Conservation (phyloP, 2,329 filamentous ascomycete genomes). For the Fusarium globosum region DNA sequence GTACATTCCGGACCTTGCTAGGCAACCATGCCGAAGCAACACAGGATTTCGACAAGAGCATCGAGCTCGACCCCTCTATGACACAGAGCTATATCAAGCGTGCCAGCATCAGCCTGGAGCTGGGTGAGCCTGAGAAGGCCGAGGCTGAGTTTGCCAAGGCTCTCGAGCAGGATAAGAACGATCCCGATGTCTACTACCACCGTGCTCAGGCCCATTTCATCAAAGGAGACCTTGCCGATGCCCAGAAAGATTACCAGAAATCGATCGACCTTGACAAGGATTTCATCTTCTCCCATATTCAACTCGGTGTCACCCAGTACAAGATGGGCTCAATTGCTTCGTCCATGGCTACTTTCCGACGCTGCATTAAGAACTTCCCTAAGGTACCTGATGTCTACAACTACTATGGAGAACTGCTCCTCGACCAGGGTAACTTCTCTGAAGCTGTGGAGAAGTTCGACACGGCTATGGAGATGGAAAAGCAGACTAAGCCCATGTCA, state of each 20-base stretch:
- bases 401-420: conserved; percentile 96
- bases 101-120: conserved; percentile 96
- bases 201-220: conserved; percentile 98
- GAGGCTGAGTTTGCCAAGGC: conserved; percentile 89
- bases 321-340: conserved; percentile 99
- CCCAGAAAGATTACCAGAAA: conserved; percentile 98
- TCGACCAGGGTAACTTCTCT: conserved; percentile 95
- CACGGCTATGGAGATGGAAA: conserved; percentile 98
- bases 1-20: conserved; percentile 92
- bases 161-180: conserved; percentile 83
- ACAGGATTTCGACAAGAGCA: conserved; percentile 88
- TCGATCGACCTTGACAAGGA: conserved; percentile 95
- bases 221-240: conserved; percentile 90
- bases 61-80: conserved; percentile 86
- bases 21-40: conserved; percentile 88
- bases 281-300: conserved; percentile 99
- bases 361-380: conserved; percentile 98
- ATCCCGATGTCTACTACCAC: conserved; percentile 99
- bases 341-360: conserved; percentile 97
- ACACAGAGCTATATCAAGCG: conserved; percentile 99
- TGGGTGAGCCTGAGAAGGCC: conserved; percentile 87
- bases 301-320: conserved; percentile 98
- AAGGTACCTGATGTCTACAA: conserved; percentile 98
- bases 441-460: conserved; percentile 99
- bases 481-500: conserved; percentile 88